Evolutionary conservation across 2,329 filamentous ascomycete genomes (phyloP), one percentile per base, ranked within the genome.

Genomic region (Alternaria rosae): DNA sequence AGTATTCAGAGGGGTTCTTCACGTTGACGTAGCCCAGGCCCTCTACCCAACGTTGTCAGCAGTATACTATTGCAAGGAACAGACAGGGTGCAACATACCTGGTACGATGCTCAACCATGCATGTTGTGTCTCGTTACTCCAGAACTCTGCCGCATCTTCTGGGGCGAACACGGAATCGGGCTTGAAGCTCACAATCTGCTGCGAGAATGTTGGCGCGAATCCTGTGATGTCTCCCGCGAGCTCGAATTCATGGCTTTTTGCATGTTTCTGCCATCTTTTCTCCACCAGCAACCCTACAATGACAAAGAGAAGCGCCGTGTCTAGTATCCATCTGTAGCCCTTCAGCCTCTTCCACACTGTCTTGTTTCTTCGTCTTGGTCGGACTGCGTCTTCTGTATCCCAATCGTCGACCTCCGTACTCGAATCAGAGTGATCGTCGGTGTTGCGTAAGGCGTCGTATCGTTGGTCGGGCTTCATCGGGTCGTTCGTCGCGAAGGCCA

Each of bases 81-180:
- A 35, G 12, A 30, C 13, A 17, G 6, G 42, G 9, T 13, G 12
- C 21, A 10, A 35, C 53, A 13, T 69, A 76, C 73, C 70, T 25
- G 76, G 76, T 11, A 77, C 74, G 8, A 77, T 76, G 47, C 64
- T 64, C 10, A 76, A 51, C 75, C 76, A 78, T 21, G 74, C 74
- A 26, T 70, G 57, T 41, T 74, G 71, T 2, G 74, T 76, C 48
- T 73, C 67, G 17, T 62, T 62, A n/a, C 66, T 67, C 72, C 72
- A 78, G 25, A 77, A 77, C n/a, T 69, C 65, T 1, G 64, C 62
- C 13, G 73, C 64, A 26, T 77, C 68, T 26, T 76, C 70, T 1
- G 76, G 76, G 20, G 70, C 71, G 56, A 77, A 77, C 0, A 59
- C 38, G 8, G 60, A 25, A 20, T 73, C 61, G 9, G 73, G 73